Evolutionary conservation across 257 asterid genomes (phyloP).

Genomic region (Solanum clarkiae): DNA sequence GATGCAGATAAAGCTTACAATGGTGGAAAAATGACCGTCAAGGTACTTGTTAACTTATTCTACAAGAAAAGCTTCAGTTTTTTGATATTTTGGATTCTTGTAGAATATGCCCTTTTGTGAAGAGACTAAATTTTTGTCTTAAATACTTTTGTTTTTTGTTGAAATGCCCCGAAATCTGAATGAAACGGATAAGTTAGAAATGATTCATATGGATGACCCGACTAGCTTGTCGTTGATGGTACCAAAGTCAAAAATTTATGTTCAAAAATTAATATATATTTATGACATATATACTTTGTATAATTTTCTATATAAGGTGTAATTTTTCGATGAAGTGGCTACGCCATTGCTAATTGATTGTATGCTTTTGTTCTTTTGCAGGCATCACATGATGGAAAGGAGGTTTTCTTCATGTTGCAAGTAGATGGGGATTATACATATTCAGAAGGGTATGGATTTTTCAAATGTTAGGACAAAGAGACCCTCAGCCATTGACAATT

Average conservation of each 20-base stretch:
- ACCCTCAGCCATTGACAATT: neutral
- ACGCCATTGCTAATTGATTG: neutral
- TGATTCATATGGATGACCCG: neutral
- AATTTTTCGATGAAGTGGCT: neutral
- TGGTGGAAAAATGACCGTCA: conserved; percentile 44
- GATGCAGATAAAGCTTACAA: conserved; percentile 40
- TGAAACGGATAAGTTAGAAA: neutral
- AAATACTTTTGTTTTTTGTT: neutral
- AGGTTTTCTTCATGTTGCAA: conserved; percentile 46
- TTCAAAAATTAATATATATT: neutral
- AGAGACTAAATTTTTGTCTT: neutral
- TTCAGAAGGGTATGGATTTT: conserved; percentile 32
- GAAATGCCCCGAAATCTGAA: neutral
- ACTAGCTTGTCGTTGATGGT: neutral
- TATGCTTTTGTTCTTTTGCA: conserved; percentile 2
- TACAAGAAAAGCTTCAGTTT: neutral
- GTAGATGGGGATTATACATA: conserved; percentile 47
- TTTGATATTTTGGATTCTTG: neutral
- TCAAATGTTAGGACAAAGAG: neutral
- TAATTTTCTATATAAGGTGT: neutral
- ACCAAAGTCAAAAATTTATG: neutral
- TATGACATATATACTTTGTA: neutral
- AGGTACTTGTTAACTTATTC: conserved; percentile 16
- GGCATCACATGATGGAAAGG: conserved; percentile 56
- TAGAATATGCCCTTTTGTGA: neutral